phyloP scores from a whole-genome alignment of 768 basidiomycete species.

The Suillus plorans region DNA sequence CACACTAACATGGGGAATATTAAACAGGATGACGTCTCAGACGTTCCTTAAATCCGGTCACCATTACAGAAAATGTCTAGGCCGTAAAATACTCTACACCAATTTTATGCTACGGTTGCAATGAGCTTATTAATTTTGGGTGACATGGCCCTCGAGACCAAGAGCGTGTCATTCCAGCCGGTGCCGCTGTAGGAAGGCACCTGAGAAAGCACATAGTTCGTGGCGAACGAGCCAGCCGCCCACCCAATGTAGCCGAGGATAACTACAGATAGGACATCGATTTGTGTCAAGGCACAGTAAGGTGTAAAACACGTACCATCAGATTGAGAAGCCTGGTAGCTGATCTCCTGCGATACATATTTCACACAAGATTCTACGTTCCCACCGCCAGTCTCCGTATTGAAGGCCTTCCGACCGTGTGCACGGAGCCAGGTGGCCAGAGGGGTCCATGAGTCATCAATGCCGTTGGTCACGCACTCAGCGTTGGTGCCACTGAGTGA shows the following conservation, averaged over 20 bases:
- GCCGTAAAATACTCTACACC: not conserved
- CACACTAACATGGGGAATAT: not conserved
- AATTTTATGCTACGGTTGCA: conserved; percentile 7
- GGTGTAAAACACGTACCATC: conserved; percentile 37
- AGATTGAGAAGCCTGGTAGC: conserved; percentile 45
- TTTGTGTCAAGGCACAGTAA: not conserved
- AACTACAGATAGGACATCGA: conserved; percentile 27
- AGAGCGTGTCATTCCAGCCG: conserved; percentile 36
- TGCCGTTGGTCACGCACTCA: conserved; percentile 57
- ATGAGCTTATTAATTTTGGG: conserved; percentile 16
- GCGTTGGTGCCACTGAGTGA: conserved; percentile 36
- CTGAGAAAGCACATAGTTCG: conserved; percentile 35
- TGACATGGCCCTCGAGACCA: conserved; percentile 35
- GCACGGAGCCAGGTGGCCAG: conserved; percentile 49
- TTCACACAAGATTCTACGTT: conserved; percentile 46
- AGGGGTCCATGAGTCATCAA: conserved; percentile 43
- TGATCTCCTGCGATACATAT: conserved; percentile 46
- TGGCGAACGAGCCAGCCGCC: conserved; percentile 55
- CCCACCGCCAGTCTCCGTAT: conserved; percentile 63
- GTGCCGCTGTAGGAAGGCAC: conserved; percentile 29
- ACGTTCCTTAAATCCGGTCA: not conserved
- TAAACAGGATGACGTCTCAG: not conserved
- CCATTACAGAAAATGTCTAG: not conserved
- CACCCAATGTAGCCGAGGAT: conserved; percentile 57
- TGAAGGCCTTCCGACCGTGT: conserved; percentile 53